Base-by-base conservation (phyloP, 495 filamentous ascomycete genomes). In the Aeminium ludgeri region DNA sequence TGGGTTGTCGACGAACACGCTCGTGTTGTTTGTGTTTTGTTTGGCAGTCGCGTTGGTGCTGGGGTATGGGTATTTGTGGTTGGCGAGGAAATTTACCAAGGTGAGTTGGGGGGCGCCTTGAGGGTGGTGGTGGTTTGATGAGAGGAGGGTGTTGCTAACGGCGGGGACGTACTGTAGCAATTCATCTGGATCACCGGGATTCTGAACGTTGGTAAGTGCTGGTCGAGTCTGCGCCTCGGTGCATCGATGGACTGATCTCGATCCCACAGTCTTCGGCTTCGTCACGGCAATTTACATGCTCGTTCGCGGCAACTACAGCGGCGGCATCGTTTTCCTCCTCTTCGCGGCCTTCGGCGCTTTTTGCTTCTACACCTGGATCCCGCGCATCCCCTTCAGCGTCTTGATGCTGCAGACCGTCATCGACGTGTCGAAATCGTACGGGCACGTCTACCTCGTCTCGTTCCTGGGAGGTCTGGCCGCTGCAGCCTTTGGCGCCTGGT, bases 331-430 rank as follows among this genome's bases (percentile, higher is more conserved):
- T 19, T 91, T 89, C 61, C 70, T 91, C 2, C 50, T 86, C 19
- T 85, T 91, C 54, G 69, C 80, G 0, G 65, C 83, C 33, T 82
- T 92, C 57, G 79, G 78, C 33, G 74, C 86, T 53, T 65, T 92
- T 43, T 84, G 71, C 55, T 83, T 80, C 57, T 69, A 80, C 59
- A 74, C 69, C 48, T 94, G 87, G 84, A 84, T 85, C 33, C 74
- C 72, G 13, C 71, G 84, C 20, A 94, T 94, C 36, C 86, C 83
- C 0, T 93, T 92, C 59, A 82, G 79, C 30, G 82, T 82, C 0
- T 65, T 93, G 34, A 89, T 94, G 84, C 64, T 96, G 13, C 76
- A 86, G 59, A 86, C 81, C 0, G 68, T 73, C 18, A 86, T 94
- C 55, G 86, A 94, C 51, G 78, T 94, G 0, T 76, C 85, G 6